Percentiles rank a stretch among this genome's conserved stretches.
Evolutionary conservation across 306 rosid species (phyloP).

Genomic region (Quercus agrifolia): DNA sequence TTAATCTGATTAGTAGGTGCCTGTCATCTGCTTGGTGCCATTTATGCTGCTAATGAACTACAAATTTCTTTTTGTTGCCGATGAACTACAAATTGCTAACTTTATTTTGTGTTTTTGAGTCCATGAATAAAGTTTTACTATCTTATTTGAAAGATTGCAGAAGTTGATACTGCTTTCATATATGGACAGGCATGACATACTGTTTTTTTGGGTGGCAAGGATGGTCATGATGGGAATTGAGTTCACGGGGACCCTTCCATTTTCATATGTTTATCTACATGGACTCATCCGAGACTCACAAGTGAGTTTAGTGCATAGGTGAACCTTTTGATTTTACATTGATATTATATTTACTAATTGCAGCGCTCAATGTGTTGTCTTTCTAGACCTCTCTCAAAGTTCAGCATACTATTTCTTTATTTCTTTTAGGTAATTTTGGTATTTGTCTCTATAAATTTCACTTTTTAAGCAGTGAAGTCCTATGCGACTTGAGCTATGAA

Average conservation of each 20-base stretch:
- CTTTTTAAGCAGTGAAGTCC: not conserved
- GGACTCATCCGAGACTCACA: conserved; percentile 96
- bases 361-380: conserved; percentile 6
- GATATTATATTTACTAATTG: conserved; percentile 5
- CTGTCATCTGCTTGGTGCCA: not conserved
- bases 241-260: conserved; percentile 84
- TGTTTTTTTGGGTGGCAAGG: conserved; percentile 99
- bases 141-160: not conserved
- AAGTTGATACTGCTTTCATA: conserved; percentile 20
- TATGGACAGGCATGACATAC: conserved; percentile 83
- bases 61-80: not conserved
- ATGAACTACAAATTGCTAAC: not conserved
- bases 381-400: not conserved
- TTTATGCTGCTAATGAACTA: not conserved
- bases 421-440: not conserved
- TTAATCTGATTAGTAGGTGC: not conserved
- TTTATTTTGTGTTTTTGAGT: not conserved
- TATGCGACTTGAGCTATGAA: not conserved
- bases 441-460: not conserved
- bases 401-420: not conserved
- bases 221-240: conserved; percentile 99
- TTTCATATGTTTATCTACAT: conserved; percentile 84
- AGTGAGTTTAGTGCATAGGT: conserved; percentile 37
- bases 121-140: not conserved
- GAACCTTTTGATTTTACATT: conserved; percentile 5